These are phyloP conservation scores for Pharus latifolius DNA, from an alignment of 176 grass and related monocot species.

Conservation along the genomic window DNA sequence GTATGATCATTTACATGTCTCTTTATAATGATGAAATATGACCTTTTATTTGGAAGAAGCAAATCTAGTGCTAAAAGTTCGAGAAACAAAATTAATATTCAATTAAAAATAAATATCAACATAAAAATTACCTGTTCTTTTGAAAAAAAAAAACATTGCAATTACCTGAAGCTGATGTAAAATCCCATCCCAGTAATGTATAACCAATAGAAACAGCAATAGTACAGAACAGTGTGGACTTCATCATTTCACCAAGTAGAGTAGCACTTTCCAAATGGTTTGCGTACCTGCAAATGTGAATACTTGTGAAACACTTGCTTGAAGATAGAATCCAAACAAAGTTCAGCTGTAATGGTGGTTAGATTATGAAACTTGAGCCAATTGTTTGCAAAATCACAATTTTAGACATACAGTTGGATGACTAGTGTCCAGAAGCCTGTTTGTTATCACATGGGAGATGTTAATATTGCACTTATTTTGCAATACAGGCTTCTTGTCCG, in stretches of 20 bases:
- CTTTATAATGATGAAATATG: background rate
- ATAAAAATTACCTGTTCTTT: background rate
- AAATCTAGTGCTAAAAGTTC: background rate
- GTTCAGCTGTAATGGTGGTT: too few species aligned
- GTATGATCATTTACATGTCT: background rate
- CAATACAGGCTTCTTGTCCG: background rate
- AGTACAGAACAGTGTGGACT: conserved; percentile 40
- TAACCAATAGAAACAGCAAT: conserved; percentile 66
- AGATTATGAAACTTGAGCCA: too few species aligned
- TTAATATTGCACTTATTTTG: background rate
- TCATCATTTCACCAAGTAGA: conserved; percentile 25
- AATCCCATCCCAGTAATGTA: conserved; percentile 69
- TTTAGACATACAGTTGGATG: background rate
- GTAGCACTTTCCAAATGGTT: conserved; percentile 3
- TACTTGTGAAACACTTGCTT: conserved; percentile 10
- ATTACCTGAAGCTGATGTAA: conserved; percentile 58
- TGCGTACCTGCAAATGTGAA: conserved; percentile 17
- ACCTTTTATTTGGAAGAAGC: background rate
- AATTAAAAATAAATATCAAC: background rate
- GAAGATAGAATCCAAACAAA: conserved; percentile 5
- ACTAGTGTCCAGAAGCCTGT: background rate
- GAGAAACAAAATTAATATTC: background rate
- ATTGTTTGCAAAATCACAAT: background rate
- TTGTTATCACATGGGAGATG: background rate
- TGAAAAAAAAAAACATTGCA: background rate